Conservation (phyloP, 2,329 filamentous ascomycete species). For the Diaporthe sp. region DNA sequence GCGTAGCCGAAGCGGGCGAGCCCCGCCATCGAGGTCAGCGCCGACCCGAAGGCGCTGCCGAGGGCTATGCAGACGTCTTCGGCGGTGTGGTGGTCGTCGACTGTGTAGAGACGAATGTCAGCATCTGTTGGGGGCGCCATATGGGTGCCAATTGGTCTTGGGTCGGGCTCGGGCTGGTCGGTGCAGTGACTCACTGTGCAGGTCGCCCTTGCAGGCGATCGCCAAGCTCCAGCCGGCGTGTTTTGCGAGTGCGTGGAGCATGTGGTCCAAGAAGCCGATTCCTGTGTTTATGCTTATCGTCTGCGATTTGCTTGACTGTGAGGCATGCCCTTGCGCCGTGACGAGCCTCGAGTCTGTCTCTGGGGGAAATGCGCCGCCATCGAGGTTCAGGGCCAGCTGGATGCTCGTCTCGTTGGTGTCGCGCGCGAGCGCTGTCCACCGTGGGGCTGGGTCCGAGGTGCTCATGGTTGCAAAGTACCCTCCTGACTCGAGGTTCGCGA, state of each 20-base stretch:
- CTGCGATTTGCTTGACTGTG: conserved; percentile 86
- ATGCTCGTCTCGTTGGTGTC: conserved; percentile 99
- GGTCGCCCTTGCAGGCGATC: conserved; percentile 85
- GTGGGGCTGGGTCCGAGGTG: conserved; percentile 52
- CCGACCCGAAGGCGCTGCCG: conserved; percentile 84
- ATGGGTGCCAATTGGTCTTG: background rate
- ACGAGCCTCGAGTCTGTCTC: conserved; percentile 70
- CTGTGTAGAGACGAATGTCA: conserved; percentile 56
- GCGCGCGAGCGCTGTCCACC: conserved; percentile 84
- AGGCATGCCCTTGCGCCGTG: conserved; percentile 76
- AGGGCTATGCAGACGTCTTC: conserved; percentile 96
- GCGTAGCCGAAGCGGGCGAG: conserved; percentile 92
- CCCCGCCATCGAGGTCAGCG: conserved; percentile 80
- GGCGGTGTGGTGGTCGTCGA: conserved; percentile 98
- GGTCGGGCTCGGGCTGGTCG: background rate
- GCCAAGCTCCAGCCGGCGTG: conserved; percentile 94
- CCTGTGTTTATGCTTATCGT: conserved; percentile 90
- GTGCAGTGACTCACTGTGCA: conserved; percentile 77
- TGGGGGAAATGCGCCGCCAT: conserved; percentile 83
- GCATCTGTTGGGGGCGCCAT: background rate
- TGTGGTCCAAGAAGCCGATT: conserved; percentile 98
- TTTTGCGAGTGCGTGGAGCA: conserved; percentile 97
- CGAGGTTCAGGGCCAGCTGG: conserved; percentile 90
- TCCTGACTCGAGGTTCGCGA: too few relatives aligned
- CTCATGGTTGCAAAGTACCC: conserved; percentile 40